These are phyloP conservation scores for Tarenaya hassleriana DNA, from an alignment of 345 rosid genomes.

Conservation along the genomic window DNA sequence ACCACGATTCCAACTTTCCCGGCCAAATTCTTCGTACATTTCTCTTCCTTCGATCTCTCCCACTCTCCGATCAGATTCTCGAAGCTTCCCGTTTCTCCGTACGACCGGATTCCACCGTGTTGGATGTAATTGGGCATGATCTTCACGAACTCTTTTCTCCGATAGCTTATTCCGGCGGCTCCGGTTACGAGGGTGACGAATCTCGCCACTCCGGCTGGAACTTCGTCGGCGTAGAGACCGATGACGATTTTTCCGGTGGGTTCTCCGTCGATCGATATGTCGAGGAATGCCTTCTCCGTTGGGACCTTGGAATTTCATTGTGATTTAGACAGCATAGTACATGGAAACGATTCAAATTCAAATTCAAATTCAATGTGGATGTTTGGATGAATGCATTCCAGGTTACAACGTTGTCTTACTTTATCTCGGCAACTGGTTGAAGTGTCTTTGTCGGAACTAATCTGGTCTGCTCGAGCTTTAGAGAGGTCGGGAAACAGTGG, in stretches of 20 bases:
- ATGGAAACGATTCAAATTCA: not conserved
- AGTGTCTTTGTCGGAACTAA: slow-evolving; percentile 7
- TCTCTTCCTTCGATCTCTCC: slow-evolving; percentile 47
- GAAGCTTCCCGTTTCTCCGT: slow-evolving; percentile 41
- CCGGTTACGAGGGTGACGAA: slow-evolving; percentile 67
- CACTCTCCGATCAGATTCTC: slow-evolving; percentile 52
- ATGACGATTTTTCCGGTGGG: slow-evolving; percentile 61
- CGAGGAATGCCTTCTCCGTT: slow-evolving; percentile 59
- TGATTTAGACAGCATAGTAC: not conserved
- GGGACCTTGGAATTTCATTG: slow-evolving; percentile 12
- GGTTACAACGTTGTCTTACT: slow-evolving; percentile 13
- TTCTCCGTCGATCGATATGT: slow-evolving; percentile 64
- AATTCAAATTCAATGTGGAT: no score
- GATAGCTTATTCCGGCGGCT: slow-evolving; percentile 74
- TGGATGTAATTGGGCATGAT: slow-evolving; percentile 80
- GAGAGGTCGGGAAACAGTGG: slow-evolving; percentile 34
- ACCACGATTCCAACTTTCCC: slow-evolving; percentile 69
- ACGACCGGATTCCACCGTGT: slow-evolving; percentile 85
- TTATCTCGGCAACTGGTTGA: slow-evolving; percentile 27
- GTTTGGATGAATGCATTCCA: no score
- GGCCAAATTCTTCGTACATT: slow-evolving; percentile 43
- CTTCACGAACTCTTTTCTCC: slow-evolving; percentile 79
- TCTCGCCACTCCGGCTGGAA: slow-evolving; percentile 57
- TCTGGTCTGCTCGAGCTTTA: slow-evolving; percentile 42
- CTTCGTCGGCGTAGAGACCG: slow-evolving; percentile 59